Evolutionary conservation across 768 basidiomycete genomes (phyloP).

Genomic region (Calocera cornea): DNA sequence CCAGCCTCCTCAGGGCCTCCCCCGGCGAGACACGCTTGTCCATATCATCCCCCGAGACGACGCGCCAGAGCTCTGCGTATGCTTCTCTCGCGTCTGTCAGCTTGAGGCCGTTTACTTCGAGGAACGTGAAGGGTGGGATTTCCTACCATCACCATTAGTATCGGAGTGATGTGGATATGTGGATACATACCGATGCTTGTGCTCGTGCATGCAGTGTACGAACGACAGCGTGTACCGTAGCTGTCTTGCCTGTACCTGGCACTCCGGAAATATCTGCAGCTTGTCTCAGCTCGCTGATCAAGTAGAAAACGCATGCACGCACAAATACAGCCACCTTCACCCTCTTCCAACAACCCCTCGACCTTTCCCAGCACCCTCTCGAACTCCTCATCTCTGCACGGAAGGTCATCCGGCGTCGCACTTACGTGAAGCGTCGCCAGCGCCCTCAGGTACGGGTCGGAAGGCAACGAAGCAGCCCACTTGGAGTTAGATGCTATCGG

Average conservation of each 20-base stretch:
- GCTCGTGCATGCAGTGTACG: slow-evolving; percentile 41
- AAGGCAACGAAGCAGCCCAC: slow-evolving; percentile 39
- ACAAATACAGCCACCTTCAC: slow-evolving; percentile 94
- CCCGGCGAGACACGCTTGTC: slow-evolving; percentile 45
- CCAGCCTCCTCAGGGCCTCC: slow-evolving; percentile 68
- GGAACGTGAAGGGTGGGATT: slow-evolving; percentile 85
- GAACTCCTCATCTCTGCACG: slow-evolving; percentile 81
- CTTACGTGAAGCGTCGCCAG: slow-evolving; percentile 90
- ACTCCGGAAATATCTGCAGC: slow-evolving; percentile 85
- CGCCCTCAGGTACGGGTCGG: slow-evolving; percentile 72
- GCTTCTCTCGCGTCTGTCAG: slow-evolving; percentile 88
- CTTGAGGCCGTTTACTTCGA: slow-evolving; percentile 92
- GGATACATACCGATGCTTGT: not conserved
- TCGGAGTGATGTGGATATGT: not conserved
- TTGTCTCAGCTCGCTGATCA: not conserved
- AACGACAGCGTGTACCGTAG: slow-evolving; percentile 88
- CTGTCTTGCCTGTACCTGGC: slow-evolving; percentile 98
- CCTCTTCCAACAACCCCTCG: slow-evolving; percentile 77
- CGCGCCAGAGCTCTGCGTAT: slow-evolving; percentile 85
- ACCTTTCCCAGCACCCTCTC: slow-evolving; percentile 58
- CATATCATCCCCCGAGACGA: slow-evolving; percentile 67
- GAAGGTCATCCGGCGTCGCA: slow-evolving; percentile 75
- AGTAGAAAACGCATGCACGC: slow-evolving; percentile 23
- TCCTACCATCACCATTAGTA: slow-evolving; percentile 39
- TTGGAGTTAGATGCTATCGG: slow-evolving; percentile 17